Conservation (phyloP, 257 asterid species). For the Solanum stenotomum region DNA sequence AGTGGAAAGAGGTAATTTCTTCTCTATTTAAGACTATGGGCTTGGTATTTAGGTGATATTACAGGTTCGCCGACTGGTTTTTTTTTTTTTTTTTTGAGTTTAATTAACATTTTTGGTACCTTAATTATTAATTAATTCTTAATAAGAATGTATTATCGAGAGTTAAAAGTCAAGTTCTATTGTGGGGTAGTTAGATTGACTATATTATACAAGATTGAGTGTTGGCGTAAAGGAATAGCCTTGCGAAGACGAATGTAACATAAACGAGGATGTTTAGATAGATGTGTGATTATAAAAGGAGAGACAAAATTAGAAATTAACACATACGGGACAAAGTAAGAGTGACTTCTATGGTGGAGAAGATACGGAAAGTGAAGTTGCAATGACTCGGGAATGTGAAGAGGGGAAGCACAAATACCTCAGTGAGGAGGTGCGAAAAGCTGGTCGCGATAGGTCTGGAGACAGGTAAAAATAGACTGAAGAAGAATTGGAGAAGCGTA, state of each 20-base stretch:
- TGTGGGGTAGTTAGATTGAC: not conserved
- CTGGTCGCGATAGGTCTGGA: no score
- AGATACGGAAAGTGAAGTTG: not conserved
- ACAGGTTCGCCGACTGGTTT: slow-evolving; percentile 1
- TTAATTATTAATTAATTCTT: not conserved
- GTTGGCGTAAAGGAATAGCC: no score
- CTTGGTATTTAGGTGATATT: slow-evolving; percentile 13
- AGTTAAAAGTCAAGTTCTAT: not conserved
- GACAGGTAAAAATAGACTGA: not conserved
- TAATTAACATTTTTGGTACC: not conserved
- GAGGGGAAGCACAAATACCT: not conserved
- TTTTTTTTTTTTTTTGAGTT: not conserved
- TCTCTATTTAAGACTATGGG: slow-evolving; percentile 5
- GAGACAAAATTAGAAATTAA: not conserved
- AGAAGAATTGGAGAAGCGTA: not conserved
- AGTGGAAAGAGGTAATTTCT: not conserved
- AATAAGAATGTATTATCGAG: not conserved
- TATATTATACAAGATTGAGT: no score
- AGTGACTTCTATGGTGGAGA: no score
- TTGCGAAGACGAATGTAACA: no score
- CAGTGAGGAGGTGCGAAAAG: not conserved
- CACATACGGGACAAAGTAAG: no score
- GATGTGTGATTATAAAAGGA: not conserved
- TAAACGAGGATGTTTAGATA: not conserved
- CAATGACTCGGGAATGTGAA: not conserved